phyloP scores from a whole-genome alignment of 2,329 filamentous ascomycete species.

The Cordyceps cateniannulata region DNA sequence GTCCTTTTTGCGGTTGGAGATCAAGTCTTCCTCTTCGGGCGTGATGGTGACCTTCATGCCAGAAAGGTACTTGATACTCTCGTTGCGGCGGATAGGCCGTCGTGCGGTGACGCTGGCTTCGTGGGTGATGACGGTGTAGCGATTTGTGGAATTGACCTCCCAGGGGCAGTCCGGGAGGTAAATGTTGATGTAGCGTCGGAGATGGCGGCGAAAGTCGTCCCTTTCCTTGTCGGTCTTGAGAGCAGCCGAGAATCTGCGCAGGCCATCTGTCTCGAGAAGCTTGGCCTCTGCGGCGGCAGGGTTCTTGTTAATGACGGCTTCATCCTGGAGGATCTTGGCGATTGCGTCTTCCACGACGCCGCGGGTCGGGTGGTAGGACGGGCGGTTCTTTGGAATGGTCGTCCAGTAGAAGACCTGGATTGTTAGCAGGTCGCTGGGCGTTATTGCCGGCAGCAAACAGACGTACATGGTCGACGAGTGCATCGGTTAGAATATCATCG shows the following conservation, averaged over 20 bases:
- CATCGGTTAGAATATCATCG: slow-evolving; percentile 93
- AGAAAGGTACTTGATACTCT: slow-evolving; percentile 82
- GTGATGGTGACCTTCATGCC: slow-evolving; percentile 92
- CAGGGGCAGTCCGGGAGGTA: slow-evolving; percentile 92
- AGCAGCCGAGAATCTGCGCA: slow-evolving; percentile 62
- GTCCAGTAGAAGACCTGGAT: slow-evolving; percentile 85
- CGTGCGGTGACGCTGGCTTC: slow-evolving; percentile 85
- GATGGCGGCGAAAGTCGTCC: slow-evolving; percentile 77
- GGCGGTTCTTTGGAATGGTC: slow-evolving; percentile 86
- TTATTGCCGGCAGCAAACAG: too few species aligned
- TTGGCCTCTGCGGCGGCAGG: slow-evolving; percentile 62
- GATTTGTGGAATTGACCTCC: slow-evolving; percentile 85
- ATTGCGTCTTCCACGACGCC: slow-evolving; percentile 64
- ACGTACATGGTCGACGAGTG: slow-evolving; percentile 88
- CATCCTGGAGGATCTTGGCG: slow-evolving; percentile 51
- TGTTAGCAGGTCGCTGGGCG: not conserved
- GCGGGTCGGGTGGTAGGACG: slow-evolving; percentile 76
- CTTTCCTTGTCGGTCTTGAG: slow-evolving; percentile 73
- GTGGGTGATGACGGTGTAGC: slow-evolving; percentile 85
- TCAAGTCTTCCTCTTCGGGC: slow-evolving; percentile 77
- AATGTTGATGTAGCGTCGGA: slow-evolving; percentile 86
- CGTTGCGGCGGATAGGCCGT: slow-evolving; percentile 69
- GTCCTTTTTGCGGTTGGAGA: slow-evolving; percentile 78
- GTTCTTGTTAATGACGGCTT: slow-evolving; percentile 72
- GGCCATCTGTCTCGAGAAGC: slow-evolving; percentile 64